Percentiles rank a stretch among this genome's conserved stretches.
phyloP scores from a whole-genome alignment of 2,329 filamentous ascomycete genomes.

The Nemania serpens region DNA sequence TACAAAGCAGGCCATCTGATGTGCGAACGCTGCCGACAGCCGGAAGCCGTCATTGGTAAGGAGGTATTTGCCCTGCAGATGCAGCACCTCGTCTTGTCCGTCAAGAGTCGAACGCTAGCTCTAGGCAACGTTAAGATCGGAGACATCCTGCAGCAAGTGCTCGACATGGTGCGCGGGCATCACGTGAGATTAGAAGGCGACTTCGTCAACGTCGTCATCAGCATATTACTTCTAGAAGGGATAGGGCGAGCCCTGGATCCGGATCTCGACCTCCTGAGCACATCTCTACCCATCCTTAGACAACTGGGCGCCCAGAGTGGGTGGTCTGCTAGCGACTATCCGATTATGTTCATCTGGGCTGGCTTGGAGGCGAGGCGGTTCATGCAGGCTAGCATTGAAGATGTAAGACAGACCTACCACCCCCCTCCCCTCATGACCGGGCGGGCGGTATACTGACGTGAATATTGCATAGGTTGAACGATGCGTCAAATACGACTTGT shows the following conservation, averaged over 20 bases:
- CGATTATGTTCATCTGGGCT: conserved; percentile 89
- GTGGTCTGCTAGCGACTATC: conserved; percentile 73
- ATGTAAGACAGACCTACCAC: conserved; percentile 58
- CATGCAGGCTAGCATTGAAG: conserved; percentile 87
- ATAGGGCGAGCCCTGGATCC: conserved; percentile 89
- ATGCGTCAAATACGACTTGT: conserved; percentile 87
- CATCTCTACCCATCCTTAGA: conserved; percentile 86
- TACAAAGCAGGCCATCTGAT: conserved; percentile 94
- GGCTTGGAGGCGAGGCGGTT: conserved; percentile 88
- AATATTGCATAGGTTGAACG: conserved; percentile 67
- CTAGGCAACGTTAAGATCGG: conserved; percentile 95
- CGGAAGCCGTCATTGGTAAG: conserved; percentile 83
- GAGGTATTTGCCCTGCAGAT: conserved; percentile 95
- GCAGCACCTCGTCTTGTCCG: conserved; percentile 90
- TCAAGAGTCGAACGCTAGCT: conserved; percentile 89
- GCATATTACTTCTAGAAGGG: conserved; percentile 89
- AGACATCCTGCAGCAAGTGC: conserved; percentile 87
- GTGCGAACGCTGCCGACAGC: conserved; percentile 93
- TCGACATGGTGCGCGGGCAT: conserved; percentile 88
- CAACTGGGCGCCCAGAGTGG: conserved; percentile 80
- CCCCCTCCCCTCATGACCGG: not conserved
- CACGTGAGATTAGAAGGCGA: conserved; percentile 96
- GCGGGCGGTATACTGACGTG: not conserved
- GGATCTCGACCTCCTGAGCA: conserved; percentile 81
- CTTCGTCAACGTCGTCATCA: conserved; percentile 97